Conservation (phyloP, 371 early-diverging fungal genomes). For the Caulochytrium protostelioides region DNA sequence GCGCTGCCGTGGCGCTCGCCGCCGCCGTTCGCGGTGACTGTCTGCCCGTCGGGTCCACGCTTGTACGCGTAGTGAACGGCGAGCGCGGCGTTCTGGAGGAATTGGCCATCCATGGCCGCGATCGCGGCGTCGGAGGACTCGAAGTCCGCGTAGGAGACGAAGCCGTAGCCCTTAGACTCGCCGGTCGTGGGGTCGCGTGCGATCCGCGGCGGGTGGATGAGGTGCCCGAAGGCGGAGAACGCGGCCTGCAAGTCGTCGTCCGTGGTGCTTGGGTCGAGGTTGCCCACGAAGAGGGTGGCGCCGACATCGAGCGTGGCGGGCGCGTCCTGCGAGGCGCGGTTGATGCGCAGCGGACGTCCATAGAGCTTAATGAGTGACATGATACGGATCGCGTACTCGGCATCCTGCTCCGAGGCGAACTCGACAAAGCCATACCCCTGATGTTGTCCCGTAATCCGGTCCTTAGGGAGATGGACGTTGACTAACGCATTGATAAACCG, state of each 20-base stretch:
- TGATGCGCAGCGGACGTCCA: slow-evolving; percentile 87
- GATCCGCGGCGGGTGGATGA: slow-evolving; percentile 64
- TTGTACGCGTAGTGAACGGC: slow-evolving; percentile 84
- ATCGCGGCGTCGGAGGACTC: slow-evolving; percentile 90
- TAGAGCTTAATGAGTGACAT: slow-evolving; percentile 88
- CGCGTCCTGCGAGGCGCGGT: slow-evolving; percentile 37
- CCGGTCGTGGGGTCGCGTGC: slow-evolving; percentile 77
- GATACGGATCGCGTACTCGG: slow-evolving; percentile 80
- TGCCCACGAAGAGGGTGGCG: slow-evolving; percentile 88
- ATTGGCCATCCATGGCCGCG: slow-evolving; percentile 93
- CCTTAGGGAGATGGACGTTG: slow-evolving; percentile 89
- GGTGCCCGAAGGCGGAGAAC: slow-evolving; percentile 78
- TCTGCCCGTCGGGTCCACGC: no score
- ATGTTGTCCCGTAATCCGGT: slow-evolving; percentile 81
- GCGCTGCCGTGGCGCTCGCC: slow-evolving; percentile 94
- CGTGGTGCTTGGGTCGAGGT: slow-evolving; percentile 70
- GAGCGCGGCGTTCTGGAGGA: slow-evolving; percentile 74
- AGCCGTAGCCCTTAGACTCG: slow-evolving; percentile 77
- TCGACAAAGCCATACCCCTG: slow-evolving; percentile 94
- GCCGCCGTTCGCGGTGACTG: no score
- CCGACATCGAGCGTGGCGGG: slow-evolving; percentile 79
- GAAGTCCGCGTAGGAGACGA: slow-evolving; percentile 78
- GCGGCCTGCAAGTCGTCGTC: slow-evolving; percentile 94
- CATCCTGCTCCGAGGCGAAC: slow-evolving; percentile 80
- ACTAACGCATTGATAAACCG: slow-evolving; percentile 18